Evolutionary conservation across 1,284 basidiomycete genomes (phyloP).

Genomic region (Fomitopsis pinicola): DNA sequence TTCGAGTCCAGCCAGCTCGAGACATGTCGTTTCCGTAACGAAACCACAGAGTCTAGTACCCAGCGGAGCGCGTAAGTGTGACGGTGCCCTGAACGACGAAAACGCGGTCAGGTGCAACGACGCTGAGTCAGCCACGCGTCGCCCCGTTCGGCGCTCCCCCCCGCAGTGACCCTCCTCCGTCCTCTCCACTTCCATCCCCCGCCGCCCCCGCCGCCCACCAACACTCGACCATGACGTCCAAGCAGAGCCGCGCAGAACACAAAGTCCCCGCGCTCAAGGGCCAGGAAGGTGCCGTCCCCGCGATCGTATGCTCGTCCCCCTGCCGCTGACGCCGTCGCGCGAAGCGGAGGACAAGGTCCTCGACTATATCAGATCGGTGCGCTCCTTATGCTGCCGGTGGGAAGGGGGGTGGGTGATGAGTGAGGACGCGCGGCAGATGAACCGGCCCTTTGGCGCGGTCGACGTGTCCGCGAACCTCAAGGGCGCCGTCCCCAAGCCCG

Average conservation of each 20-base stretch:
- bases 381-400: neutral
- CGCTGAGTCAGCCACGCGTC: too few relatives aligned
- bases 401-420: too few relatives aligned
- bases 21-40: too few relatives aligned
- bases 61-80: too few relatives aligned
- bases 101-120: too few relatives aligned
- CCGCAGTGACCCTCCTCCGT: too few relatives aligned
- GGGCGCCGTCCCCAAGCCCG: slow-evolving; percentile 76
- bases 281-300: slow-evolving; percentile 49
- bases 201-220: neutral
- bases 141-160: too few relatives aligned
- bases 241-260: slow-evolving; percentile 38
- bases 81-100: too few relatives aligned
- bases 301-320: neutral
- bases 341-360: slow-evolving; percentile 69
- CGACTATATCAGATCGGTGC: slow-evolving; percentile 69
- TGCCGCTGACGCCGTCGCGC: neutral
- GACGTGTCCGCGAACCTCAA: slow-evolving; percentile 87
- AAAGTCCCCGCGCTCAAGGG: slow-evolving; percentile 66
- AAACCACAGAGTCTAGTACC: too few relatives aligned
- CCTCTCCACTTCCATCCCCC: neutral
- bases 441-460: slow-evolving; percentile 73
- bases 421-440: slow-evolving; percentile 47
- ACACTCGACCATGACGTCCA: slow-evolving; percentile 17
- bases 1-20: too few relatives aligned